A percentile compares a stretch with the other conserved stretches of the same genome.
Conservation (phyloP, 2,329 filamentous ascomycete genomes). For the Grosmannia penicillata region DNA sequence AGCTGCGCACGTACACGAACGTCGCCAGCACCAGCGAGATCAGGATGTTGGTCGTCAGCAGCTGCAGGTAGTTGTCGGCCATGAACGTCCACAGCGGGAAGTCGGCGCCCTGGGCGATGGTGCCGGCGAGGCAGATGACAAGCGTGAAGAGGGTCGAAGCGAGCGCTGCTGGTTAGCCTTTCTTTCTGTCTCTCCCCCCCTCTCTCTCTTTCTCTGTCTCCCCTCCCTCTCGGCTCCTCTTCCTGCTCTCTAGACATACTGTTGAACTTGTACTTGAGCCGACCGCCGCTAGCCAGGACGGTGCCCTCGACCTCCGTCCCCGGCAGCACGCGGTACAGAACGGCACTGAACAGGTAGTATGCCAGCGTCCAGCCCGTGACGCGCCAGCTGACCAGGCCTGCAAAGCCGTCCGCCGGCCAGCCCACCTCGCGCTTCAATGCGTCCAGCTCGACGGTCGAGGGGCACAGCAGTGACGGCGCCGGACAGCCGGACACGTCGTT, state of each 20-base stretch:
- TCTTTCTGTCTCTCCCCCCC: not conserved
- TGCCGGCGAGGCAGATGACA: conserved; percentile 57
- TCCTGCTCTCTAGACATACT: no score
- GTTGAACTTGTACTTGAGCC: conserved; percentile 71
- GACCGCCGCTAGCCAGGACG: conserved; percentile 53
- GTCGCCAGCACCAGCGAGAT: conserved; percentile 59
- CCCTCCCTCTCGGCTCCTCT: not conserved
- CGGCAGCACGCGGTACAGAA: conserved; percentile 65
- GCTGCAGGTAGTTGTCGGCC: conserved; percentile 75
- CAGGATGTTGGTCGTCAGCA: conserved; percentile 70
- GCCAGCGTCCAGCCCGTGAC: conserved; percentile 56
- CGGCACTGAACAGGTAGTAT: conserved; percentile 64
- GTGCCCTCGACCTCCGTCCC: conserved; percentile 58
- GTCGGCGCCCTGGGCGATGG: conserved; percentile 59
- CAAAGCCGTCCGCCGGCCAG: conserved; percentile 60
- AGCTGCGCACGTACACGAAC: conserved; percentile 72
- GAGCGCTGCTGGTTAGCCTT: conserved; percentile 41
- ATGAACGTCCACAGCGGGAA: conserved; percentile 90
- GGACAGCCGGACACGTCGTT: conserved; percentile 91
- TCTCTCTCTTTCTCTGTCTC: no score
- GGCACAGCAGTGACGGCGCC: conserved; percentile 62
- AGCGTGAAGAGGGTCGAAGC: conserved; percentile 61
- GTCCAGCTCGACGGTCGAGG: conserved; percentile 54
- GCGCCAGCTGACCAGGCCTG: conserved; percentile 54
- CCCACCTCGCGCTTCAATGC: conserved; percentile 67